Evolutionary conservation across 2,329 filamentous ascomycete genomes (phyloP).

Genomic region (Penicillium crustosum): DNA sequence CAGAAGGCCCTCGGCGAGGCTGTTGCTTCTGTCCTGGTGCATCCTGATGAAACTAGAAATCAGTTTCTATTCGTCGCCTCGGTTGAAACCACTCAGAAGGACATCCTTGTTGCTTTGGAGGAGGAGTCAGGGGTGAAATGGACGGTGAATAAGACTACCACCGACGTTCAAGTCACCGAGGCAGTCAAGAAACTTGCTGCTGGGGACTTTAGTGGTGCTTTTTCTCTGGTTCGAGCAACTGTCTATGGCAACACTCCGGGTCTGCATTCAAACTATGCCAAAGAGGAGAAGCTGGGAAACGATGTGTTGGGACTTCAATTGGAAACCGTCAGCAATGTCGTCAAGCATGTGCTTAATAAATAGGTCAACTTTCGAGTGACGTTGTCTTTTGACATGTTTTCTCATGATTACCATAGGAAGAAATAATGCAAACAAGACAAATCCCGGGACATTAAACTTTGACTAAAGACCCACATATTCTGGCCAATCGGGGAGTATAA

Average conservation of each 20-base stretch:
- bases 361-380: neutral
- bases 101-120: conserved; percentile 57
- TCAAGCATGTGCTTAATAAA: conserved; percentile 9
- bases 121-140: conserved; percentile 54
- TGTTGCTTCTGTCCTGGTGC: conserved; percentile 52
- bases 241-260: conserved; percentile 19
- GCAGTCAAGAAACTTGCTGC: conserved; percentile 19
- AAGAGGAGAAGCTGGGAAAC: conserved; percentile 25
- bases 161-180: conserved; percentile 23
- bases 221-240: conserved; percentile 25
- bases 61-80: conserved; percentile 59
- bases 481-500: conserved; percentile 13
- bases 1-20: conserved; percentile 54
- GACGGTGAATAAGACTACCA: conserved; percentile 45
- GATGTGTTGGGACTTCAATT: conserved; percentile 22
- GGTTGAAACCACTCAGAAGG: conserved; percentile 58
- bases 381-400: neutral
- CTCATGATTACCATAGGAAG: neutral
- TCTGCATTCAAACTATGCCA: conserved; percentile 26
- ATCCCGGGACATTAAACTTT: neutral
- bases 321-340: conserved; percentile 22
- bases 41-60: conserved; percentile 55
- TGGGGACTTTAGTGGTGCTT: conserved; percentile 26
- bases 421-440: conserved; percentile 5
- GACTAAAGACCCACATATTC: neutral